Evolutionary conservation across 2,329 filamentous ascomycete genomes (phyloP).

Genomic region (Paecilomyces dactylethromorphus): DNA sequence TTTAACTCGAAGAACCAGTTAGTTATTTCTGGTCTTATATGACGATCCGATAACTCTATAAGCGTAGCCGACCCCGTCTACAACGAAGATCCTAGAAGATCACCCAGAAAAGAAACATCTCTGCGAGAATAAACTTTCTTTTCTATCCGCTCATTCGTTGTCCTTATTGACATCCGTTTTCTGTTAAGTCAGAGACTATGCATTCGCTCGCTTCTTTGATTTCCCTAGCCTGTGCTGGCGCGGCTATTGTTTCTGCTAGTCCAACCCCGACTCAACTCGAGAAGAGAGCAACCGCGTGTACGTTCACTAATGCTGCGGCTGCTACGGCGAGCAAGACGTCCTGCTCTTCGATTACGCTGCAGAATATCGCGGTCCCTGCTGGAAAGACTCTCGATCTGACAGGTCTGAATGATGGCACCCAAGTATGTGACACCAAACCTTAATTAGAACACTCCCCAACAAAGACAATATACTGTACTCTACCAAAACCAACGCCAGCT

Average conservation of each 20-base stretch:
- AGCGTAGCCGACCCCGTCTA: background rate
- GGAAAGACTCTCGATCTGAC: slow-evolving; percentile 55
- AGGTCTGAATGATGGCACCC: slow-evolving; percentile 45
- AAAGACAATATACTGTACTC: background rate
- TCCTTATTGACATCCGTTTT: background rate
- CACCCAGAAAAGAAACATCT: background rate
- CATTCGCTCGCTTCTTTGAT: background rate
- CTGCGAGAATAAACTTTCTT: background rate
- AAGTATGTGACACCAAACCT: slow-evolving; percentile 20
- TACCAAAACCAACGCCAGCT: background rate
- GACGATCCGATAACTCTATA: background rate
- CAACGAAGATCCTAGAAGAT: background rate
- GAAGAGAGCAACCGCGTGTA: slow-evolving; percentile 40
- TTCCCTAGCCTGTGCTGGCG: background rate
- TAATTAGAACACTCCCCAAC: background rate
- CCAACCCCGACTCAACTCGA: slow-evolving; percentile 19
- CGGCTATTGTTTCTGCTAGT: slow-evolving; percentile 14
- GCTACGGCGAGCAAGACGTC: slow-evolving; percentile 44
- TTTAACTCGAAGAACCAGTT: no score
- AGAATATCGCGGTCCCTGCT: slow-evolving; percentile 50
- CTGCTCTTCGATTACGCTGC: slow-evolving; percentile 51
- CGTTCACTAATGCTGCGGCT: slow-evolving; percentile 47
- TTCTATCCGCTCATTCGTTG: background rate
- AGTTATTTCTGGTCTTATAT: background rate
- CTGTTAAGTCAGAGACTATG: background rate